A percentile compares a stretch with the other conserved stretches of the same genome.
Evolutionary conservation across 345 rosid genomes (phyloP).

Genomic region (Bretschneidera sinensis): DNA sequence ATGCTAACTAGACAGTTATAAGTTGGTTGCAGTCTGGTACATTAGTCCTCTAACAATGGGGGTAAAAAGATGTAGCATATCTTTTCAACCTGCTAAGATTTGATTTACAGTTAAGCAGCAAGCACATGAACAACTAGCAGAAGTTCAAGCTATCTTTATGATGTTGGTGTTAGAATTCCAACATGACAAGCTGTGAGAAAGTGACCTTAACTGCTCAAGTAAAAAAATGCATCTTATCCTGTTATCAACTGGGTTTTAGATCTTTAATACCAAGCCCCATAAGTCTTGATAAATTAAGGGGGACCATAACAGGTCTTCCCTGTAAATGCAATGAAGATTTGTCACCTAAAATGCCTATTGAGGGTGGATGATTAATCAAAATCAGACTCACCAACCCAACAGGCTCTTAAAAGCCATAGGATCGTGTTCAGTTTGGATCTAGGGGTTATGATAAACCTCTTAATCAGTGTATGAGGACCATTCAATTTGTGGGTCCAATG

Average conservation of each 20-base stretch:
- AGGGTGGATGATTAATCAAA: slow-evolving; percentile 4
- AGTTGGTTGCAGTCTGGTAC: no score
- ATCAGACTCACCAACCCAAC: neutral
- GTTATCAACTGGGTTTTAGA: neutral
- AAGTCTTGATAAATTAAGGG: neutral
- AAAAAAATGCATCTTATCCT: slow-evolving; percentile 21
- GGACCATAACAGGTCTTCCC: slow-evolving; percentile 26
- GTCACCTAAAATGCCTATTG: neutral
- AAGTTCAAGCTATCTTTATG: no score
- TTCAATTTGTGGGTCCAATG: slow-evolving; percentile 16
- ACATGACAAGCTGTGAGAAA: slow-evolving; percentile 21
- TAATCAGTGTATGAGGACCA: slow-evolving; percentile 7
- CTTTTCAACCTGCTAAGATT: no score
- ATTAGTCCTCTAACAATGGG: no score
- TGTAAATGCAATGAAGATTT: slow-evolving; percentile 19
- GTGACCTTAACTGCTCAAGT: slow-evolving; percentile 22
- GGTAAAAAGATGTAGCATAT: no score
- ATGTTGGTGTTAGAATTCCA: neutral
- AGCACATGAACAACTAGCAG: no score
- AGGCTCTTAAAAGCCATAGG: neutral
- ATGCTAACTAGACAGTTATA: neutral
- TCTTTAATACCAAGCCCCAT: slow-evolving; percentile 7
- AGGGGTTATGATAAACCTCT: neutral
- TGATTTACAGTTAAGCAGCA: no score
- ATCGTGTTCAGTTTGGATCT: neutral